Evolutionary conservation across 331 rosid genomes (phyloP).

Genomic region (Acacia pycnantha): DNA sequence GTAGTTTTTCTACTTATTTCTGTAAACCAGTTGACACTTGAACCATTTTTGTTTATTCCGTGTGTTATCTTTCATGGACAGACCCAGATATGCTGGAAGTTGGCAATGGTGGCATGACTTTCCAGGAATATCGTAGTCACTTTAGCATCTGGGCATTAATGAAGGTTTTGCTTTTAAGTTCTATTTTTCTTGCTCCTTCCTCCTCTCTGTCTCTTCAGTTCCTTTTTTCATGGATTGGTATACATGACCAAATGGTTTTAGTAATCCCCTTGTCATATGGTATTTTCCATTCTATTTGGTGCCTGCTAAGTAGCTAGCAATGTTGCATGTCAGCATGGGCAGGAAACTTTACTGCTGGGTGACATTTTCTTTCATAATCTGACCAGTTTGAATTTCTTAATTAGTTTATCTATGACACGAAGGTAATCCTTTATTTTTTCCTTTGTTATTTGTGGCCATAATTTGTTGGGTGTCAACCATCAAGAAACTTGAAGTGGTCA

Average conservation of each 20-base stretch:
- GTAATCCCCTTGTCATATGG: background rate
- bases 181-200: background rate
- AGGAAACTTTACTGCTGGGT: constrained; percentile 4
- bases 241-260: background rate
- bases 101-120: constrained; percentile 98
- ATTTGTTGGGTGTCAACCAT: constrained; percentile 12
- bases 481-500: constrained; percentile 12
- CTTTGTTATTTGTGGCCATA: constrained; percentile 4
- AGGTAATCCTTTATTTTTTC: background rate
- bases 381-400: constrained; percentile 4
- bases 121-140: constrained; percentile 85
- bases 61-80: constrained; percentile 35
- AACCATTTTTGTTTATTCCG: constrained; percentile 23
- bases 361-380: background rate
- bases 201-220: background rate
- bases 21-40: constrained; percentile 23
- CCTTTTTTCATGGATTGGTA: constrained; percentile 1
- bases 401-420: constrained; percentile 8
- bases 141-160: constrained; percentile 98
- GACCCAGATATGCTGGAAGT: constrained; percentile 99
- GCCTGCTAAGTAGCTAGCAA: constrained; percentile 14
- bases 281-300: background rate
- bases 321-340: background rate
- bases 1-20: constrained; percentile 23
- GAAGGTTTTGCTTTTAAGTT: constrained; percentile 51